These are phyloP conservation scores for Aspergillus incahuasiensis DNA, from an alignment of 495 filamentous ascomycete genomes.

Conservation along the genomic window DNA sequence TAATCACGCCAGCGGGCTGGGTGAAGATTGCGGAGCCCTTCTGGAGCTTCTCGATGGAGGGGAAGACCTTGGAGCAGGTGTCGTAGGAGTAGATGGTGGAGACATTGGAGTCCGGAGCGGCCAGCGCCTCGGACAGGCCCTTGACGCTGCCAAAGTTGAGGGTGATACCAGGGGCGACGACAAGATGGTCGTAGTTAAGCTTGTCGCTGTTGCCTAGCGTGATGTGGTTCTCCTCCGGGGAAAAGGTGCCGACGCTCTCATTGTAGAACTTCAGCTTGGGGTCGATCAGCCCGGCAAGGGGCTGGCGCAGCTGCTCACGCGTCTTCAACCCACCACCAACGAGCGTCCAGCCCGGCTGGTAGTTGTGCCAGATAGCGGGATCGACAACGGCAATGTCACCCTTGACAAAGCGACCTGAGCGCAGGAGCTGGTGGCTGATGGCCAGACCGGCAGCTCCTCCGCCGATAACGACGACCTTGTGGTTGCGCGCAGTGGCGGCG, in stretches of 20 bases:
- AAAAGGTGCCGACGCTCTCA: conserved; percentile 45
- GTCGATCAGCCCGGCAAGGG: conserved; percentile 49
- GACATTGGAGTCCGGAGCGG: conserved; percentile 50
- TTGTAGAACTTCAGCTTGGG: conserved; percentile 61
- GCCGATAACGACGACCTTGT: conserved; percentile 62
- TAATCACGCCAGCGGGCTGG: conserved; percentile 60
- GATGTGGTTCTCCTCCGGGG: conserved; percentile 54
- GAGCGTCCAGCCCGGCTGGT: conserved; percentile 69
- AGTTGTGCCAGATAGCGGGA: conserved; percentile 60
- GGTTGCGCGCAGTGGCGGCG: conserved; percentile 33
- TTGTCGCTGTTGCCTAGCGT: conserved; percentile 55
- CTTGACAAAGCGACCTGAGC: conserved; percentile 47
- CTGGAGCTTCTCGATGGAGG: conserved; percentile 49
- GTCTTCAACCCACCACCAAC: conserved; percentile 61
- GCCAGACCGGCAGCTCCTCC: conserved; percentile 58
- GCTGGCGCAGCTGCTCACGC: conserved; percentile 49
- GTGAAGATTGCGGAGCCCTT: conserved; percentile 64
- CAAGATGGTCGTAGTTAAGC: conserved; percentile 58
- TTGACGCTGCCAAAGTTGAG: conserved; percentile 53
- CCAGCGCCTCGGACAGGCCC: conserved; percentile 57
- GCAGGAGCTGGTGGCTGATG: conserved; percentile 60
- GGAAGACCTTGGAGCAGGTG: conserved; percentile 53
- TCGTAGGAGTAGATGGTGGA: conserved; percentile 64
- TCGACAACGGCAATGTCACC: conserved; percentile 66
- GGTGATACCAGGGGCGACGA: conserved; percentile 59